Base-by-base conservation (phyloP, 805 yeast genomes). In the Wickerhamomyces bovis region DNA sequence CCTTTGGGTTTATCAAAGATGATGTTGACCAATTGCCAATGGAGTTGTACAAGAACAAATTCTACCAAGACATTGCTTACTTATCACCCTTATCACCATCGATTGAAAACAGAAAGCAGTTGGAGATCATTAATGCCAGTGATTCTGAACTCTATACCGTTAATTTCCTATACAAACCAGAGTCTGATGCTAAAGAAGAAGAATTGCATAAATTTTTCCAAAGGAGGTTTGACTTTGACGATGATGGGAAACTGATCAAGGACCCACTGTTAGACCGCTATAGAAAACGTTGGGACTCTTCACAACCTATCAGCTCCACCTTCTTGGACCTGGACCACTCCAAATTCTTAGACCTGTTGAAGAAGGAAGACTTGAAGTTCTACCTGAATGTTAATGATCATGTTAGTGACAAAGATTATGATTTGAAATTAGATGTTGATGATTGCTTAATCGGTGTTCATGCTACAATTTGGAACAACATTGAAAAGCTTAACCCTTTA, bases 1-100 rank as follows among this genome's bases (percentile, higher is more conserved):
- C 86, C 0, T 85, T 85, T 65, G 81, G 81, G 0, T 79, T 85
- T 41, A 64, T 86, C 15, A 74, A 83, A 52, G 83, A 81, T 52
- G 89, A 85, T 43, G 63, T 75, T 11, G 81, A 77, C 51, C 56
- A 66, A n/a, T 60, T 85, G 1, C 86, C 87, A 0, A 67, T 81
- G n/a, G 62, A 73, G 35, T 61, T 83, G 15, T 66, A 67, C 11
- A 66, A 68, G 43, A 75, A 78, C 51, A 65, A 70, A 15, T 67
- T 84, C 35, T 54, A 70, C 12, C 62, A 64, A 30, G 89, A 85
- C 55, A 69, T 85, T 54, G 72, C 72, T 9, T 67, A 68, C 38
- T 65, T 83, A 38, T 80, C 87, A 6, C 80, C 81, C 3, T 30
- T 59, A 30, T 40, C 45, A 1, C 36, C 47, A 10, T 41, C 50